phyloP scores from a whole-genome alignment of 1,284 basidiomycete genomes.

The Moesziomyces parantarcticus region DNA sequence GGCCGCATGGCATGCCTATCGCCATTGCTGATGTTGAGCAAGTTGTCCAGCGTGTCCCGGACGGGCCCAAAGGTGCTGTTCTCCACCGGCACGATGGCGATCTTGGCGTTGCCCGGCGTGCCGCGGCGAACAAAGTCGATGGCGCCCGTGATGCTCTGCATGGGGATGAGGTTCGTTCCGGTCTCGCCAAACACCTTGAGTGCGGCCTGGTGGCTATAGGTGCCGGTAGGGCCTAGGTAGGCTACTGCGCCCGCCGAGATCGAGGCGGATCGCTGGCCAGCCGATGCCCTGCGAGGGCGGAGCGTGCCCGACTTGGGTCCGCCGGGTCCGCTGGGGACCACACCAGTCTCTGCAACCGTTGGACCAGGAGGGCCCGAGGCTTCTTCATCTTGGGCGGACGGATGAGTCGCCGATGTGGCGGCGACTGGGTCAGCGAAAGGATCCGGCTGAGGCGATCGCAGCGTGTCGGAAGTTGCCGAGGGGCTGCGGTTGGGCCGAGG shows the following conservation, averaged over 20 bases:
- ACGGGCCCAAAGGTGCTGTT: constrained; percentile 51
- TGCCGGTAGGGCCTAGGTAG: constrained; percentile 47
- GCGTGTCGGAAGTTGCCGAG: constrained; percentile 19
- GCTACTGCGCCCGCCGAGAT: constrained; percentile 47
- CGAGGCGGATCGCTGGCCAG: constrained; percentile 40
- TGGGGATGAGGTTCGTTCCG: constrained; percentile 42
- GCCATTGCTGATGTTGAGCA: constrained; percentile 44
- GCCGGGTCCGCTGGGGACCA: constrained; percentile 45
- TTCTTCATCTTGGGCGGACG: constrained; percentile 11
- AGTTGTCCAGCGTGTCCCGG: constrained; percentile 37
- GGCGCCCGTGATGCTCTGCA: constrained; percentile 48
- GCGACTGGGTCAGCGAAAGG: constrained; percentile 33
- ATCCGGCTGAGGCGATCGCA: constrained; percentile 27
- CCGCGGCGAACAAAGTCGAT: constrained; percentile 52
- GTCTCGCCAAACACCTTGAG: constrained; percentile 42
- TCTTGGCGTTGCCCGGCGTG: constrained; percentile 43
- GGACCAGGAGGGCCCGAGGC: constrained; percentile 29
- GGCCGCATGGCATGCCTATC: constrained; percentile 34
- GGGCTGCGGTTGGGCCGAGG: constrained; percentile 37
- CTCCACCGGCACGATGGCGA: constrained; percentile 47
- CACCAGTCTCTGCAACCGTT: constrained; percentile 54
- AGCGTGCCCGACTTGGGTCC: constrained; percentile 54
- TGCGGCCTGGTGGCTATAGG: constrained; percentile 49
- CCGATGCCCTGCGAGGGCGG: constrained; percentile 38
- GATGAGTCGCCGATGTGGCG: constrained; percentile 1